A percentile compares a stretch with the other conserved stretches of the same genome.
These are phyloP conservation scores for Cardamine resedifolia DNA, from an alignment of 345 rosid genomes.

Conservation along the genomic window DNA sequence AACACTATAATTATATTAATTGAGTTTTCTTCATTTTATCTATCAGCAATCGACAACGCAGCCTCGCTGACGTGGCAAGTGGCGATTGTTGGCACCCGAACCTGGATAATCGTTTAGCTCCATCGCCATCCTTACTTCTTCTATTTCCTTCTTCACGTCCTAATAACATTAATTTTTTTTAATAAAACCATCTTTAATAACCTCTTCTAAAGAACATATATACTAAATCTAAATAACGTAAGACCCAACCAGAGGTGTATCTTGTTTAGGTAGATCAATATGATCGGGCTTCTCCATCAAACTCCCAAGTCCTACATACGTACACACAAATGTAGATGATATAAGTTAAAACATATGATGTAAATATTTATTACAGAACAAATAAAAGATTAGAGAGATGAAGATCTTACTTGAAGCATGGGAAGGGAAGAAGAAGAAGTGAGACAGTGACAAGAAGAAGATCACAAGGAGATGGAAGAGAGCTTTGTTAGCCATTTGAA, in stretches of 20 bases:
- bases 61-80: constrained; percentile 57
- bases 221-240: not conserved
- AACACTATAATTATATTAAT: not conserved
- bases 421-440: constrained; percentile 29
- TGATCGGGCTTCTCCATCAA: constrained; percentile 35
- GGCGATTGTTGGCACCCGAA: constrained; percentile 75
- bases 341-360: not conserved
- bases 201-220: not conserved
- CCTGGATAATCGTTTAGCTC: constrained; percentile 72
- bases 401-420: constrained; percentile 26
- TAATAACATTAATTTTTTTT: not conserved
- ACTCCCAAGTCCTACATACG: constrained; percentile 44
- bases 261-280: constrained; percentile 1
- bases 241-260: constrained; percentile 27
- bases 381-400: not conserved
- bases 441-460: constrained; percentile 42
- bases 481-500: constrained; percentile 45
- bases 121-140: constrained; percentile 36
- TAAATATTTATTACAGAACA: not conserved
- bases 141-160: constrained; percentile 17
- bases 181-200: not conserved
- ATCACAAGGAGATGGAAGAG: constrained; percentile 39
- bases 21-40: not conserved
- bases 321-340: not conserved
- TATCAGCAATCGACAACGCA: constrained; percentile 43